Base-by-base conservation (phyloP, 78 protist genomes). In the Salpingoeca rosetta region DNA sequence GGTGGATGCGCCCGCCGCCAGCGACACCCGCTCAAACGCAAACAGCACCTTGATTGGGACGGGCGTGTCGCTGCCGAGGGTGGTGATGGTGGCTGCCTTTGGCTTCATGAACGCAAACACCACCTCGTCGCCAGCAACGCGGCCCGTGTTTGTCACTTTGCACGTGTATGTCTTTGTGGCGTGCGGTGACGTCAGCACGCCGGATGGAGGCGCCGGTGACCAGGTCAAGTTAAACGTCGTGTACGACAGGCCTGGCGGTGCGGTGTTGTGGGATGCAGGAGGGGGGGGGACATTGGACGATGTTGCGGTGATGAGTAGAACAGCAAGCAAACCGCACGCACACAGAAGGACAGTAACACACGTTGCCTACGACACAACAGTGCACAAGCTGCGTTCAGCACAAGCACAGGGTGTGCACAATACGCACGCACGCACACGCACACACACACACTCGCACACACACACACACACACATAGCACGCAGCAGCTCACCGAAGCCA, bases 401-500 rank as follows among this genome's bases (percentile, higher is more conserved):
- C n/a, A n/a, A n/a, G n/a, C n/a, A n/a, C n/a, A n/a, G n/a, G n/a
- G n/a, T n/a, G n/a, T n/a, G n/a, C n/a, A n/a, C n/a, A n/a, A n/a
- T n/a, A n/a, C n/a, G n/a, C n/a, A n/a, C n/a, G n/a, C n/a, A n/a
- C n/a, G n/a, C n/a, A n/a, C n/a, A n/a, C n/a, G n/a, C n/a, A n/a
- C n/a, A n/a, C n/a, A n/a, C n/a, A n/a, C n/a, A n/a, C n/a, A n/a
- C n/a, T n/a, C n/a, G n/a, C n/a, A n/a, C n/a, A n/a, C n/a, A n/a
- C n/a, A n/a, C n/a, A n/a, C n/a, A n/a, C n/a, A n/a, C n/a, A n/a
- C n/a, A n/a, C n/a, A n/a, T n/a, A n/a, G n/a, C n/a, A n/a, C n/a
- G n/a, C n/a, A n/a, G n/a, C n/a, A n/a, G n/a, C n/a, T n/a, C n/a
- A 35, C 92, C 92, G 84, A 74, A 56, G 12, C 88, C 92, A 39